Evolutionary conservation across 345 rosid genomes (phyloP).

Genomic region (Raphanus raphanistrum): DNA sequence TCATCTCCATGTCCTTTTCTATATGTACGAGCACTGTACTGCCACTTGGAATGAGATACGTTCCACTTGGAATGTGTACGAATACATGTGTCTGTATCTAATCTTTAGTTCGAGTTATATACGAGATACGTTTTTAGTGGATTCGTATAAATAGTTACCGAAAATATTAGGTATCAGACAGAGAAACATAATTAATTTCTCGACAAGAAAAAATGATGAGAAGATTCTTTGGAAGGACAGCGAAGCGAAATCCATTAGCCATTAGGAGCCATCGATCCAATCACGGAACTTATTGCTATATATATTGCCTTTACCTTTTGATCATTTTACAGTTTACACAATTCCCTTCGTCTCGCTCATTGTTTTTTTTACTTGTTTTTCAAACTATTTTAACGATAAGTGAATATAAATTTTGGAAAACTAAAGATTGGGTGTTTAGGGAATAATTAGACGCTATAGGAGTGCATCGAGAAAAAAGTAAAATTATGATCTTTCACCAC

Average conservation of each 20-base stretch:
- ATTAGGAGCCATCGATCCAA: slow-evolving; percentile 20
- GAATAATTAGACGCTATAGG: not conserved
- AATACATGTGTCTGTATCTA: not conserved
- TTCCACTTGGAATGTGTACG: slow-evolving; percentile 18
- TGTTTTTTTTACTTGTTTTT: not conserved
- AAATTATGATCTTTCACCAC: not conserved
- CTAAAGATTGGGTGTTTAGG: not conserved
- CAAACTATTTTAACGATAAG: not conserved
- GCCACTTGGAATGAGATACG: slow-evolving; percentile 17
- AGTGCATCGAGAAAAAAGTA: not conserved
- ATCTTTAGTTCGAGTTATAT: not conserved
- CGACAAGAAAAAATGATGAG: not conserved
- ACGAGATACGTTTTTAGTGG: not conserved
- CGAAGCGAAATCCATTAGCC: slow-evolving; percentile 8
- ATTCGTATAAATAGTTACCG: slow-evolving; percentile 9
- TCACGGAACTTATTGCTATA: slow-evolving; percentile 5
- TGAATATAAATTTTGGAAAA: not conserved
- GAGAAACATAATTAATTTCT: not conserved
- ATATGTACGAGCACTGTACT: slow-evolving; percentile 12
- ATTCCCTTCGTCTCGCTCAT: not conserved
- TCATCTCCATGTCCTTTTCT: not conserved
- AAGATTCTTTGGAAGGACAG: slow-evolving; percentile 27
- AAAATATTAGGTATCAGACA: not conserved
- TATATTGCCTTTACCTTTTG: not conserved
- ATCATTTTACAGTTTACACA: not conserved